These are phyloP conservation scores for Azolla pinnata DNA, from an alignment of 75 land plant species.

Conservation along the genomic window DNA sequence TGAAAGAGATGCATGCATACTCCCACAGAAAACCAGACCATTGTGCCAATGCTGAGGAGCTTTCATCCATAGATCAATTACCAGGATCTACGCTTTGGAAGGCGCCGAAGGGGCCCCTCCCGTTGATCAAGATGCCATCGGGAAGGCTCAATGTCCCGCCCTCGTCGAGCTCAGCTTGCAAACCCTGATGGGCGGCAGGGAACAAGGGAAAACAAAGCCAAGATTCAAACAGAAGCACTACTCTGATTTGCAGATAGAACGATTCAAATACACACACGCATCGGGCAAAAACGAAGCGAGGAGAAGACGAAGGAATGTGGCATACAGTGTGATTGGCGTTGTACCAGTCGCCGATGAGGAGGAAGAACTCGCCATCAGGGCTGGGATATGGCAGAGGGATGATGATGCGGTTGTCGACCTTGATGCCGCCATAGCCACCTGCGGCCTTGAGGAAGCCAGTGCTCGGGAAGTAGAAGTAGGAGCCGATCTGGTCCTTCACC, in stretches of 20 bases:
- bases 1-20: too few species aligned
- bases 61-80: too few species aligned
- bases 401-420: slow-evolving; percentile 36
- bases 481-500: slow-evolving; percentile 67
- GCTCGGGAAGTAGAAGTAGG: slow-evolving; percentile 52
- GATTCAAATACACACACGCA: too few species aligned
- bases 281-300: too few species aligned
- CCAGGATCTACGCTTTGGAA: slow-evolving; percentile 55
- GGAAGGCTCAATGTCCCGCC: slow-evolving; percentile 51
- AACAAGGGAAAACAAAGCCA: too few species aligned
- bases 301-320: not conserved
- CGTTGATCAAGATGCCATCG: slow-evolving; percentile 70
- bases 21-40: too few species aligned
- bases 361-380: slow-evolving; percentile 46
- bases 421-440: slow-evolving; percentile 53
- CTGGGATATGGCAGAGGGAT: slow-evolving; percentile 50
- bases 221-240: too few species aligned
- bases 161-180: slow-evolving; percentile 38
- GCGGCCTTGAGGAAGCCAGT: slow-evolving; percentile 47
- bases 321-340: slow-evolving; percentile 37
- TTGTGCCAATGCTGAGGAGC: too few species aligned
- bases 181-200: slow-evolving; percentile 18
- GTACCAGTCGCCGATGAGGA: slow-evolving; percentile 66
- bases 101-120: slow-evolving; percentile 33
- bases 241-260: too few species aligned